Base-by-base conservation (phyloP, 2,329 filamentous ascomycete species). In the Cadophora luteo-olivacea region DNA sequence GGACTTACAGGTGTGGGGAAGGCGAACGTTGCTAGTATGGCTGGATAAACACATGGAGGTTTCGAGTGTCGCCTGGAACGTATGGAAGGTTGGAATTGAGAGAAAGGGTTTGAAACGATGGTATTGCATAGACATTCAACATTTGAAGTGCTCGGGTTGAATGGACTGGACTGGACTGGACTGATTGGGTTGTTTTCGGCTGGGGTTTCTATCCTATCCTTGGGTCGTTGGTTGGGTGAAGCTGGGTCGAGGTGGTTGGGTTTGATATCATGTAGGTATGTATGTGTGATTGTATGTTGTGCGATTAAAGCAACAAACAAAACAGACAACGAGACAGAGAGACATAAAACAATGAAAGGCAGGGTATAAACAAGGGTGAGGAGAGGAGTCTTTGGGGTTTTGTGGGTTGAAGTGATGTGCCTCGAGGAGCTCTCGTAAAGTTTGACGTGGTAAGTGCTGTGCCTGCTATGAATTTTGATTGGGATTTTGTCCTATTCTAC, bases 111-210 rank as follows among this genome's bases (percentile, higher is more conserved):
- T 48, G 36, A 45, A 2, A 19, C 12, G 41, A 45, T 2, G 12
- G 14, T 16, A 19, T 55, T 62, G 60, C 52, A 66, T 64, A 71
- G 60, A 70, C 36, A 66, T 72, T 72, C 71, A 68, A 72, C 71
- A 72, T 61, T 71, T 66, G 70, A 72, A 72, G 71, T 72, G 71
- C 71, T 69, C 70, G 71, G 65, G 64, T 72, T 67, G 64, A 67
- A 64, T 65, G 61, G 51, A 14, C 16, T 38, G 22, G 11, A n/a
- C 22, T 5, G n/a, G n/a, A n/a, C n/a, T n/a, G 49, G 25, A 19
- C 25, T n/a, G 33, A 12, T 22, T 11, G 33, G 55, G 29, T n/a
- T 60, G 52, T 66, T 68, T 38, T 2, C 36, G 36, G 36, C 14
- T 36, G 33, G 33, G 33, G 33, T 36, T 36, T 36, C 11, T 36